Evolutionary conservation across 176 grass and related monocot species (phyloP).

Genomic region (Avena eriantha): DNA sequence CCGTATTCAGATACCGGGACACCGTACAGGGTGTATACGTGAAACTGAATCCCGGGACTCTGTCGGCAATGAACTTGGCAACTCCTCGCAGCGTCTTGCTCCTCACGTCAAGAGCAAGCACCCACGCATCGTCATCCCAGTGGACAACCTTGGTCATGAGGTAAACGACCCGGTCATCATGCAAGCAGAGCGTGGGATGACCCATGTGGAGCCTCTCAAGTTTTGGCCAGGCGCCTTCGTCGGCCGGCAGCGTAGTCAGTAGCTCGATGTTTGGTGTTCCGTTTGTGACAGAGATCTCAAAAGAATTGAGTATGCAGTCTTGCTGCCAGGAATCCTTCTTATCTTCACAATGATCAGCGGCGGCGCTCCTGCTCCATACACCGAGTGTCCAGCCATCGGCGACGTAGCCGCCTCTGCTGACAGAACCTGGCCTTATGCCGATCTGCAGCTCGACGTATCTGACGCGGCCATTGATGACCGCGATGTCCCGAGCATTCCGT

Average conservation of each 20-base stretch:
- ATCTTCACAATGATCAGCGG: neutral
- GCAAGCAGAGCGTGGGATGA: neutral
- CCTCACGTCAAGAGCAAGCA: no score
- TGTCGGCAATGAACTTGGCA: neutral
- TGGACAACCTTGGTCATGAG: constrained; percentile 16
- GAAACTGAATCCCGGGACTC: neutral
- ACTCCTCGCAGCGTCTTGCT: neutral
- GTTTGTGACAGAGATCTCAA: no score
- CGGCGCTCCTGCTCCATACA: neutral
- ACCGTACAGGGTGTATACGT: neutral
- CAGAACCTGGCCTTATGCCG: no score
- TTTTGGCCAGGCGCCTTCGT: no score
- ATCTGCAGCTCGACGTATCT: no score
- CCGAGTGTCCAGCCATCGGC: neutral
- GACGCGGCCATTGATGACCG: no score
- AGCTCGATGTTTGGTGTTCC: neutral
- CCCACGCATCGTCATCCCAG: neutral
- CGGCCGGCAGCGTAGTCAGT: neutral
- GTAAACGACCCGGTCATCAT: neutral
- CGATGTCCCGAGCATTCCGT: no score
- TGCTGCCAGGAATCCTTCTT: neutral
- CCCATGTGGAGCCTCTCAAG: neutral
- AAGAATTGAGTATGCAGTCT: neutral
- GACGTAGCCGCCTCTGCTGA: no score
- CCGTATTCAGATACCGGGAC: neutral